Evolutionary conservation across 2,329 filamentous ascomycete genomes (phyloP).

Genomic region (Zopfia rhizophila): DNA sequence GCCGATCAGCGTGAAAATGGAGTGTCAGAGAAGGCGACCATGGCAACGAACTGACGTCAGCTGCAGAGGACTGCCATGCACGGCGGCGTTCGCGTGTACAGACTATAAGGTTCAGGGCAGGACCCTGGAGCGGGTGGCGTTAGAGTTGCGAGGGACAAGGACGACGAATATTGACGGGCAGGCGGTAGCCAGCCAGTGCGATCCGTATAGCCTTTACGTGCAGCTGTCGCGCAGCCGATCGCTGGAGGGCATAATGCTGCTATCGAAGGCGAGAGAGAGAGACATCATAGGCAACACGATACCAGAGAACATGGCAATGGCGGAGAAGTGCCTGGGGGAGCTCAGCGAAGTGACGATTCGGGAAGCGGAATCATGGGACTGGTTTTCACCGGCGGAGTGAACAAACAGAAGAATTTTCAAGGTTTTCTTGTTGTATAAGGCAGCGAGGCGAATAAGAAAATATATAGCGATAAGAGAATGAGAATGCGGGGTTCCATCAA

Average conservation of each 20-base stretch:
- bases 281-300: constrained; percentile 15
- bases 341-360: constrained; percentile 8
- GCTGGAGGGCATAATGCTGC: constrained; percentile 13
- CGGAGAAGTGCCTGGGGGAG: constrained; percentile 12
- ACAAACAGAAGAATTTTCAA: no score
- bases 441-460: no score
- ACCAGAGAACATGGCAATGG: constrained; percentile 13
- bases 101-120: constrained; percentile 16
- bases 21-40: constrained; percentile 10
- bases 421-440: no score
- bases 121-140: constrained; percentile 8
- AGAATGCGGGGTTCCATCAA: no score
- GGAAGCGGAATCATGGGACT: constrained; percentile 3
- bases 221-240: constrained; percentile 6
- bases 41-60: constrained; percentile 10
- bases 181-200: constrained; percentile 3
- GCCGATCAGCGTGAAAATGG: constrained; percentile 12
- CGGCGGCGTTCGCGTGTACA: constrained; percentile 12
- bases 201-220: constrained; percentile 15
- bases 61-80: constrained; percentile 12
- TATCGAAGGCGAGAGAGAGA: constrained; percentile 14
- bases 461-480: no score
- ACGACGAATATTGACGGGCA: constrained; percentile 3
- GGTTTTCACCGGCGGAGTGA: no score
- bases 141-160: constrained; percentile 14